These are phyloP conservation scores for Aspergillus wentii DNA, from an alignment of 495 filamentous ascomycete species.

Conservation along the genomic window DNA sequence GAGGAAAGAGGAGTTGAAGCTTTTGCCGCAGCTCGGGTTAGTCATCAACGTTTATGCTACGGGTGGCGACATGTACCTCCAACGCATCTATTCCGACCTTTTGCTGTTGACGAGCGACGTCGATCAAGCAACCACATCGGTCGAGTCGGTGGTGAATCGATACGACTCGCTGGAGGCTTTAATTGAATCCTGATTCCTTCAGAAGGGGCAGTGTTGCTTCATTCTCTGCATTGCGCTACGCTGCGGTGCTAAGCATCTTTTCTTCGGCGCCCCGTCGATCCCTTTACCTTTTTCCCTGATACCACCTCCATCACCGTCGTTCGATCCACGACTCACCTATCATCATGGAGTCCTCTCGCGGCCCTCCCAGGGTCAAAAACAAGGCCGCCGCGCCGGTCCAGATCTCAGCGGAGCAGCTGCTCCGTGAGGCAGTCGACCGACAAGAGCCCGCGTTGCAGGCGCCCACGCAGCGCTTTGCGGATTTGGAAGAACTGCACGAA, in stretches of 20 bases:
- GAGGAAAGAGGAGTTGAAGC: too few species aligned
- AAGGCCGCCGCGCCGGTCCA: constrained; percentile 87
- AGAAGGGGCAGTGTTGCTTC: too few species aligned
- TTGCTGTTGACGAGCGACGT: too few species aligned
- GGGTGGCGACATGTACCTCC: constrained; percentile 19
- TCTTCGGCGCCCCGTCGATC: background rate
- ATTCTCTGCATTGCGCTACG: too few species aligned
- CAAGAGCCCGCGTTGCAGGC: constrained; percentile 85
- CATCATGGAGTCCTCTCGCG: constrained; percentile 87
- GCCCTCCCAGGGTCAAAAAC: constrained; percentile 95
- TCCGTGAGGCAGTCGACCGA: constrained; percentile 95
- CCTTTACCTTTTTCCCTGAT: too few species aligned
- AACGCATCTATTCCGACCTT: constrained; percentile 16
- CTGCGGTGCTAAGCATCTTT: too few species aligned
- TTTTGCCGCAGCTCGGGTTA: constrained; percentile 7
- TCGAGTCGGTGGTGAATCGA: too few species aligned
- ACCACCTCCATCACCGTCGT: background rate
- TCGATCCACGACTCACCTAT: background rate
- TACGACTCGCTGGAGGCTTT: too few species aligned
- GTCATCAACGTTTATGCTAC: constrained; percentile 8
- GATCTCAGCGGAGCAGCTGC: constrained; percentile 94
- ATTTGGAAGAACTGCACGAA: constrained; percentile 97
- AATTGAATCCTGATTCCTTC: too few species aligned
- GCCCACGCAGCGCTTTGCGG: constrained; percentile 90
- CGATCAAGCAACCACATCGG: too few species aligned